Percentiles rank a stretch among this genome's conserved stretches.
These are phyloP conservation scores for Rossbeevera mucosa DNA, from an alignment of 768 basidiomycete species.

Conservation along the genomic window DNA sequence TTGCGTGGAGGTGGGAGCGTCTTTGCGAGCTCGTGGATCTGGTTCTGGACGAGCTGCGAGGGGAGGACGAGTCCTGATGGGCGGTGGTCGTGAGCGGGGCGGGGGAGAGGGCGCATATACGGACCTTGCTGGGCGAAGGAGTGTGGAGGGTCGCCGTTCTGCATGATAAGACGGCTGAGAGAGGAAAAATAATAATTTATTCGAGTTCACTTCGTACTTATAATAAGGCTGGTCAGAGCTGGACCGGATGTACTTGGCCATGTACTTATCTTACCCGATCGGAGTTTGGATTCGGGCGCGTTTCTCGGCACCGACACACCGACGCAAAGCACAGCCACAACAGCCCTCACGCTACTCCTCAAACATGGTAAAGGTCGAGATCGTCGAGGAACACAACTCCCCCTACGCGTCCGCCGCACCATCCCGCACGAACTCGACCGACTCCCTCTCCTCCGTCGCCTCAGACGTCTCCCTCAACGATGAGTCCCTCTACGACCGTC, in stretches of 20 bases:
- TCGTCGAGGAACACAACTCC: conserved; percentile 73
- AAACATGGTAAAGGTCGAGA: conserved; percentile 89
- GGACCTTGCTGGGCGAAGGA: conserved; percentile 34
- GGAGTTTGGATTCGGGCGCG: conserved; percentile 23
- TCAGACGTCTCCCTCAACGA: conserved; percentile 65
- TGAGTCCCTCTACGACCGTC: conserved; percentile 83
- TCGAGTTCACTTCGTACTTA: too few relatives aligned
- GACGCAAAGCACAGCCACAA: conserved; percentile 19
- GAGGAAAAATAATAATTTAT: conserved; percentile 27
- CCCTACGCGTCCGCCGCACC: conserved; percentile 75
- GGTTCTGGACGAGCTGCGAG: conserved; percentile 67
- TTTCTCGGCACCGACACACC: conserved; percentile 29
- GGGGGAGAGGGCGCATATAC: background rate
- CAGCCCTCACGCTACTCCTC: background rate
- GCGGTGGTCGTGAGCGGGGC: background rate
- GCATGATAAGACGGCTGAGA: conserved; percentile 26
- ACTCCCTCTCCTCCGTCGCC: conserved; percentile 74
- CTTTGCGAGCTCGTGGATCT: conserved; percentile 78
- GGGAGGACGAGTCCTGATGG: conserved; percentile 56
- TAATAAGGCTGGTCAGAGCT: conserved; percentile 15
- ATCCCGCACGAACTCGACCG: conserved; percentile 62
- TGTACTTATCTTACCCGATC: conserved; percentile 24
- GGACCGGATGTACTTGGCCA: conserved; percentile 12
- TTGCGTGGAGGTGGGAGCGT: conserved; percentile 80
- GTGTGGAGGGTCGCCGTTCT: conserved; percentile 24